phyloP scores from a whole-genome alignment of 768 basidiomycete genomes.

The Lyophyllum atratum region DNA sequence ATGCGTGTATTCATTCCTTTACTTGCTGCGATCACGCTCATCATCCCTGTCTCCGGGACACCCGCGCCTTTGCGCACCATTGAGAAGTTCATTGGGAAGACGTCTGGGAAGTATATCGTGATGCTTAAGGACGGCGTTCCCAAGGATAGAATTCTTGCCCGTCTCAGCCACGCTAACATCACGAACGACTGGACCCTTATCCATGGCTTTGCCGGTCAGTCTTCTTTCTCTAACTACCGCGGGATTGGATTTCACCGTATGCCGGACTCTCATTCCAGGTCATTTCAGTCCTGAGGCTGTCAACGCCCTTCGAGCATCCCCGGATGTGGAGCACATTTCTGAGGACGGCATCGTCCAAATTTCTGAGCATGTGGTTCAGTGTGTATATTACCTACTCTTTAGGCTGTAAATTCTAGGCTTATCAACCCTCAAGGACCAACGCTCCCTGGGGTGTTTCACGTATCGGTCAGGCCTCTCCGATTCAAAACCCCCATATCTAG shows the following conservation, averaged over 20 bases:
- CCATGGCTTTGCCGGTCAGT: slow-evolving; percentile 32
- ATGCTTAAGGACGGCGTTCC: slow-evolving; percentile 32
- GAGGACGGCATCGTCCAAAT: slow-evolving; percentile 27
- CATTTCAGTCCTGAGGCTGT: slow-evolving; percentile 19
- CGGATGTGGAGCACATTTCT: slow-evolving; percentile 19
- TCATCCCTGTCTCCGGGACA: neutral
- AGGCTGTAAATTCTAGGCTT: too few relatives aligned
- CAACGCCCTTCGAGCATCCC: slow-evolving; percentile 23
- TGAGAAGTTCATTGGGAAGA: slow-evolving; percentile 2
- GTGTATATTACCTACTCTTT: neutral
- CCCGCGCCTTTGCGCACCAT: neutral
- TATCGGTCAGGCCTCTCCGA: slow-evolving; percentile 21
- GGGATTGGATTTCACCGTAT: neutral
- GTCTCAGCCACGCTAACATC: neutral
- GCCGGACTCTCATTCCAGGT: neutral
- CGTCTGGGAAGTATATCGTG: slow-evolving; percentile 26
- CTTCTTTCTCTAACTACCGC: neutral
- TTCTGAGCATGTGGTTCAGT: slow-evolving; percentile 26
- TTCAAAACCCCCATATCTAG: too few relatives aligned
- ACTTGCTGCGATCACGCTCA: slow-evolving; percentile 1
- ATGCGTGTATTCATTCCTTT: slow-evolving; percentile 8
- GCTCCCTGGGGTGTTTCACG: slow-evolving; percentile 35
- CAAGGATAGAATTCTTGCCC: slow-evolving; percentile 17
- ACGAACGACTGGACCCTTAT: slow-evolving; percentile 27
- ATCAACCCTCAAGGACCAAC: slow-evolving; percentile 21